Conservation (phyloP, 2,329 filamentous ascomycete genomes). For the Periconia macrospinosa region DNA sequence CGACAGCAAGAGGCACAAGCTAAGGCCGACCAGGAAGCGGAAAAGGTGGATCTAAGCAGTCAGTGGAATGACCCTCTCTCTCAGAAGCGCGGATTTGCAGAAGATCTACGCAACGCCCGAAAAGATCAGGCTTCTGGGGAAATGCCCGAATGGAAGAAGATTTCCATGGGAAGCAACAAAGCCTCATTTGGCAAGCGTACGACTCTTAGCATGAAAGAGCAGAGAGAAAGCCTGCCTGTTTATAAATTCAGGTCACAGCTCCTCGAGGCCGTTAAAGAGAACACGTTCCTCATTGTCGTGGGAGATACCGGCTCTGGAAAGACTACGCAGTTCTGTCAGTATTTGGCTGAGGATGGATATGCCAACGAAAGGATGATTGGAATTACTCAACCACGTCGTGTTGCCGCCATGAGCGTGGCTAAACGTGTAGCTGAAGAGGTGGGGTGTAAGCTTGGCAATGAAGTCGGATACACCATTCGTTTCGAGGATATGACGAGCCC, state of each 20-base stretch:
- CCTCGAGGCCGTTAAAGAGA: conserved; percentile 80
- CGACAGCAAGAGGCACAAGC: conserved; percentile 86
- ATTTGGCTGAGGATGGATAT: conserved; percentile 89
- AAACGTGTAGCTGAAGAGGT: conserved; percentile 97
- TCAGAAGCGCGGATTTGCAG: conserved; percentile 84
- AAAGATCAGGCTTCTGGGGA: conserved; percentile 63
- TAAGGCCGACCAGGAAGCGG: conserved; percentile 70
- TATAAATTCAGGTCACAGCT: conserved; percentile 86
- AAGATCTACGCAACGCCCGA: conserved; percentile 73
- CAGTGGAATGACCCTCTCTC: conserved; percentile 99
- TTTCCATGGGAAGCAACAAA: conserved; percentile 65
- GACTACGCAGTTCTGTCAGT: conserved; percentile 95
- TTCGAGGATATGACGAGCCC: conserved; percentile 93
- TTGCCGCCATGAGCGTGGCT: conserved; percentile 97
- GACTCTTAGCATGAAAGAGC: conserved; percentile 90
- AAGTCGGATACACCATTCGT: conserved; percentile 98
- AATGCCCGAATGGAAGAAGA: conserved; percentile 91
- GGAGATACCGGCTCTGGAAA: conserved; percentile 97
- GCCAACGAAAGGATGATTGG: conserved; percentile 86
- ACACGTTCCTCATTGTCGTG: conserved; percentile 93
- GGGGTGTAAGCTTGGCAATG: conserved; percentile 88
- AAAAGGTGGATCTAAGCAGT: conserved; percentile 79
- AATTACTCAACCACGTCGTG: conserved; percentile 94
- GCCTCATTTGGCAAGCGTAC: conserved; percentile 84
- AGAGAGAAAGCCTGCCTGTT: conserved; percentile 86